Percentiles rank a stretch among this genome's conserved stretches.
Evolutionary conservation across 495 filamentous ascomycete species (phyloP).

Genomic region (Letharia lupina): DNA sequence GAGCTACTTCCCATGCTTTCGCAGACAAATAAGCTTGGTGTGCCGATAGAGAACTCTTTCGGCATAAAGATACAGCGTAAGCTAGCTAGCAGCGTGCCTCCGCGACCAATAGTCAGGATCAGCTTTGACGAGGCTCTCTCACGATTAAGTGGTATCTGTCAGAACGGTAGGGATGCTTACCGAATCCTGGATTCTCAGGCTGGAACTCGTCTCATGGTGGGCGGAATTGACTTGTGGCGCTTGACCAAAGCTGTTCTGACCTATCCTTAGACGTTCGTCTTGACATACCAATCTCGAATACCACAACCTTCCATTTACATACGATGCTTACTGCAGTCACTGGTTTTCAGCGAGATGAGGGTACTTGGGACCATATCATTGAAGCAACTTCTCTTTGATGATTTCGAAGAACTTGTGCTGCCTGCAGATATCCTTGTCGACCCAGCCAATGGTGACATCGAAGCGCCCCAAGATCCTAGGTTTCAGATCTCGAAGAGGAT

Average conservation of each 20-base stretch:
- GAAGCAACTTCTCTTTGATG: slow-evolving; percentile 67
- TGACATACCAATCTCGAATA: slow-evolving; percentile 65
- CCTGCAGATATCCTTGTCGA: slow-evolving; percentile 65
- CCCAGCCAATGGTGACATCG: slow-evolving; percentile 62
- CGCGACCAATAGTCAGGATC: slow-evolving; percentile 76
- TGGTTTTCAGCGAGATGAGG: slow-evolving; percentile 63
- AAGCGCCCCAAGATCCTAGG: slow-evolving; percentile 66
- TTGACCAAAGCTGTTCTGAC: slow-evolving; percentile 4
- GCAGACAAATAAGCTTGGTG: slow-evolving; percentile 52
- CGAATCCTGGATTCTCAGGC: slow-evolving; percentile 60
- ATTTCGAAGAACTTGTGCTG: slow-evolving; percentile 66
- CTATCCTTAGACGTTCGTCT: slow-evolving; percentile 50
- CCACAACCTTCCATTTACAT: slow-evolving; percentile 80
- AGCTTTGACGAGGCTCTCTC: slow-evolving; percentile 60
- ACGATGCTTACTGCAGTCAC: slow-evolving; percentile 66
- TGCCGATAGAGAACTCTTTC: slow-evolving; percentile 65
- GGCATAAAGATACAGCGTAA: slow-evolving; percentile 83
- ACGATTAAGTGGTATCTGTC: slow-evolving; percentile 61
- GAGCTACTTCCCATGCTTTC: slow-evolving; percentile 43
- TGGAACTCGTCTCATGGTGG: slow-evolving; percentile 57
- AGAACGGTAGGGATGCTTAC: slow-evolving; percentile 61
- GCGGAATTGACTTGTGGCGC: slow-evolving; percentile 21
- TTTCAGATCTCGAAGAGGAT: slow-evolving; percentile 69
- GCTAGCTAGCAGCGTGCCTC: slow-evolving; percentile 85
- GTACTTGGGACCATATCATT: slow-evolving; percentile 58